Base-by-base conservation (phyloP, 495 filamentous ascomycete species). In the Xylaria palmicola region DNA sequence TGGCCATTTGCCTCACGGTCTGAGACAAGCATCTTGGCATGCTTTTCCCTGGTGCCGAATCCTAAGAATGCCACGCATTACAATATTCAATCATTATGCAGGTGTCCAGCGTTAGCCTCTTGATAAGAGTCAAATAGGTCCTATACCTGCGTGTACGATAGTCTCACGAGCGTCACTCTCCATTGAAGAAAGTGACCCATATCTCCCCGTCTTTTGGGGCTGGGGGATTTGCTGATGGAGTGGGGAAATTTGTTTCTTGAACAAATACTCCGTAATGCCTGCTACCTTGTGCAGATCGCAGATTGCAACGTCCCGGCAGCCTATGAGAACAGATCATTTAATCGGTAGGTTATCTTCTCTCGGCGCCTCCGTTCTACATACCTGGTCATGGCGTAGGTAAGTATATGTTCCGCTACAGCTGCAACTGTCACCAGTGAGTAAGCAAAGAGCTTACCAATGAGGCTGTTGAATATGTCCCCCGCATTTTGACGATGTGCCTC, bases 281-380 rank as follows among this genome's bases (percentile, higher is more conserved):
- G 0, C 1, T 20, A 29, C 19, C 4, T 17, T 12, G 24, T 19
- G 50, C 29, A 34, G 27, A 34, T 34, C 17, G 6, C 13, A 32
- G 48, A 34, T 53, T 26, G 34, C 51, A 27, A 40, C 29, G 24
- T 24, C 19, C 15, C 22, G 39, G 0, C 12, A 32, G 39, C 53
- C 53, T 56, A 56, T 56, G 10, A 44, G 17, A 56, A 40, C 53
- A 30, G 26, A 17, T 22, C 12, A 6, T 34, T 32, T 8, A 44
- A 56, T 44, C 39, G 19, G 15, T 32, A 43, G 39, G 53, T 56
- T 56, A 56, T 55, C 52, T 26, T 55, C 26, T 43, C 30, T 17
- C 1, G 27, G 9, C 17, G 9, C 47, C 6, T 30, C n/a, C 3
- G 27, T 13, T 9, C 47, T 50, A 2, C 15, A 6, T 4, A 43